These are phyloP conservation scores for Corymbia citriodora DNA, from an alignment of 441 rosid species.

Conservation along the genomic window DNA sequence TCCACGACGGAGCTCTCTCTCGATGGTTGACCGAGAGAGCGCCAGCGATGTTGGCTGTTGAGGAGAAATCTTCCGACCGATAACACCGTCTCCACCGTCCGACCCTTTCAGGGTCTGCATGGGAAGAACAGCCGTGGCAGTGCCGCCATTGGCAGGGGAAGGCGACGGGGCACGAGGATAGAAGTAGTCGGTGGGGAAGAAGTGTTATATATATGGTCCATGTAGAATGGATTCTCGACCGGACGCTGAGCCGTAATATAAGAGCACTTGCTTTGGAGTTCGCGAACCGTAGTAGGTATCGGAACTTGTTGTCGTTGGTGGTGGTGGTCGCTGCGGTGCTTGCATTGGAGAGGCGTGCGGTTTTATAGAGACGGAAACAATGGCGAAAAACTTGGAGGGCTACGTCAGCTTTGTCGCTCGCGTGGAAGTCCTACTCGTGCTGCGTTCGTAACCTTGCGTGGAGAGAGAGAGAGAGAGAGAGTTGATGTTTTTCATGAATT, in stretches of 20 bases:
- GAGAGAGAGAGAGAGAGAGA: background rate
- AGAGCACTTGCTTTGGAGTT: background rate
- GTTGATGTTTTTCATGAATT: background rate
- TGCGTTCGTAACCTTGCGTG: background rate
- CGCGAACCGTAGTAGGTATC: background rate
- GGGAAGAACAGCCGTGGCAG: background rate
- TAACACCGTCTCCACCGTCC: background rate
- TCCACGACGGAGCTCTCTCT: background rate
- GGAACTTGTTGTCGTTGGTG: background rate
- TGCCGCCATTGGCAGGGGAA: background rate
- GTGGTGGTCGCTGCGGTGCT: background rate
- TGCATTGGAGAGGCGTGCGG: background rate
- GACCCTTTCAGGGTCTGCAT: background rate
- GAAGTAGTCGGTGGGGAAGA: background rate
- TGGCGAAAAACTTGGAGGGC: background rate
- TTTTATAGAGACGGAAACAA: background rate
- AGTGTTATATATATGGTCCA: too few relatives aligned
- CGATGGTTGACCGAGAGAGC: background rate
- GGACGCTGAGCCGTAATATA: background rate
- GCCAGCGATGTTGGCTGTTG: background rate
- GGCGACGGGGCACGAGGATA: background rate
- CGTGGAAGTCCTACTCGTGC: background rate
- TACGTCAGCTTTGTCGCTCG: background rate
- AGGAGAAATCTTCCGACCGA: background rate
- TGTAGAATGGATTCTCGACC: background rate